Evolutionary conservation across 2,329 filamentous ascomycete genomes (phyloP), one percentile per base, ranked within the genome.

Genomic region (Microdochium paspali): DNA sequence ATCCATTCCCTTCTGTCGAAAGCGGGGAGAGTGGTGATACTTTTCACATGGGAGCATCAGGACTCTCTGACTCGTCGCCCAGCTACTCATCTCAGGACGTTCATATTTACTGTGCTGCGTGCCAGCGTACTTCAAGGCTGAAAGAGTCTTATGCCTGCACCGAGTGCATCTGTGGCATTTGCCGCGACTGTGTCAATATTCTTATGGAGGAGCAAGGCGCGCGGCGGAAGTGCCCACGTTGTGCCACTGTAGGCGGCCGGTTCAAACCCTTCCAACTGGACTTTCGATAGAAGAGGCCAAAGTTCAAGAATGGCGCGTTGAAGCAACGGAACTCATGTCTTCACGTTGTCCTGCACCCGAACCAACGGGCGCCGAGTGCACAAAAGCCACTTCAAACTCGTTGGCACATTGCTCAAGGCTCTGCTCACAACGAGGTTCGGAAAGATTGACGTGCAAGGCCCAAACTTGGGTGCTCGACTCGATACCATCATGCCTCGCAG

Each of bases 81-180:
- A 84, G 76, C 58, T 86, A 86, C 68, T 80, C 79, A 18, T 82
- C 84, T 7, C 86, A 89, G 46, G 76, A 76, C 52, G 85, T 91
- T 3, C 87, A 95, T 62, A 95, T 97, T 39, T 95, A 95, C 63
- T 97, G 91, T 63, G 87, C 90, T 20, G 87, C 85, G 44, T 97
- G 91, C 61, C 82, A 87, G 53, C 80, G 84, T 31, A 73, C 90
- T 18, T 90, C 85, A 46, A 71, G 84, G 10, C 71, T 97, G 24
- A 84, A 82, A 58, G 86, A 91, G 58, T 93, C 88, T 28, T 96
- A 90, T 61, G 91, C 91, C 21, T 97, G 91, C 64, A 95, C 90
- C 1, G 90, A 96, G 65, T 97, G 93, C 64, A 95, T 97, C 53
- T 95, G 89, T 62, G 91, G 90, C 15, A 77, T 97, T 45, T 97